Evolutionary conservation across 1,139 yeast genomes (phyloP).

Genomic region (Sugiyamaella japonica): DNA sequence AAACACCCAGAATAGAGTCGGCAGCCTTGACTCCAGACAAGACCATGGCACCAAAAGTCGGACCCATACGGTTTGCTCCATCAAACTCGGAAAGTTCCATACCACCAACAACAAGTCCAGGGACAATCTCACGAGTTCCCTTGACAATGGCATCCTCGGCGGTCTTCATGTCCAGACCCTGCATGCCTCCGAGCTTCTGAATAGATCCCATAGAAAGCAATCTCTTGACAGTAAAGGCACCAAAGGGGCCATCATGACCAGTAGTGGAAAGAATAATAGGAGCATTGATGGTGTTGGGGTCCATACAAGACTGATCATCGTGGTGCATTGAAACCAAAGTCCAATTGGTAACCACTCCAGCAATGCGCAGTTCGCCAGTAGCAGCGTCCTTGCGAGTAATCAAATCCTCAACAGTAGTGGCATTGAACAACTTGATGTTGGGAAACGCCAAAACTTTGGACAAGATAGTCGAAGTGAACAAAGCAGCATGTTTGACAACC

Average conservation of each 20-base stretch:
- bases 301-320: constrained; percentile 80
- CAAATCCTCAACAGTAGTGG: constrained; percentile 79
- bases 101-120: constrained; percentile 74
- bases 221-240: constrained; percentile 73
- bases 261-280: constrained; percentile 71
- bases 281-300: constrained; percentile 76
- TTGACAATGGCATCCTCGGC: constrained; percentile 79
- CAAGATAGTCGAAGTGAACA: constrained; percentile 69
- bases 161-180: constrained; percentile 74
- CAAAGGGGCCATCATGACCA: constrained; percentile 84
- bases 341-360: constrained; percentile 85
- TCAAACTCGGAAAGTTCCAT: constrained; percentile 81
- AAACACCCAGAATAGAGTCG: constrained; percentile 54
- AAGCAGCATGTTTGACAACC: constrained; percentile 79
- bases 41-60: constrained; percentile 82
- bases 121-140: constrained; percentile 65
- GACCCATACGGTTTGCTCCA: constrained; percentile 82
- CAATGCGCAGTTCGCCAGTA: constrained; percentile 58
- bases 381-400: constrained; percentile 64
- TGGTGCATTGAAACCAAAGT: constrained; percentile 75
- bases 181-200: constrained; percentile 65
- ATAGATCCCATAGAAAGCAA: constrained; percentile 41
- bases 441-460: constrained; percentile 72
- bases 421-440: constrained; percentile 74
- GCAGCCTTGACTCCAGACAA: constrained; percentile 78